Conservation (phyloP, 2,329 filamentous ascomycete genomes). For the Colletotrichum siamense region DNA sequence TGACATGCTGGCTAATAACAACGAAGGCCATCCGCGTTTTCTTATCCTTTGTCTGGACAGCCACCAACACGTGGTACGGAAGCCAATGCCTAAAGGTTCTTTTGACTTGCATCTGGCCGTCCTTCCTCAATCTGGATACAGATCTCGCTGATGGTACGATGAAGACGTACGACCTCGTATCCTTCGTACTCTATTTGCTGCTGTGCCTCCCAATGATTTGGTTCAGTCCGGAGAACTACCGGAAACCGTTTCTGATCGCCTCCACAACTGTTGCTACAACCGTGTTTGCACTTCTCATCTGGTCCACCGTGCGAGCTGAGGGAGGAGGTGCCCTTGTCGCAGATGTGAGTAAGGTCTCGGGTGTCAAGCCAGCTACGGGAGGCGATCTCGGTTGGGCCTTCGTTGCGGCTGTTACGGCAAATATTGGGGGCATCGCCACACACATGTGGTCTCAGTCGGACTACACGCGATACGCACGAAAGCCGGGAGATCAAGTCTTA, state of each 20-base stretch:
- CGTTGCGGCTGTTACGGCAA: constrained; percentile 28
- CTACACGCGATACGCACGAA: constrained; percentile 28
- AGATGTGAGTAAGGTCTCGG: constrained; percentile 14
- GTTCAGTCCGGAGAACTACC: constrained; percentile 25
- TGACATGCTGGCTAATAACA: neutral
- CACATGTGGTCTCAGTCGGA: constrained; percentile 30
- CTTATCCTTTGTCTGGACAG: constrained; percentile 24
- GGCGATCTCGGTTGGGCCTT: constrained; percentile 26
- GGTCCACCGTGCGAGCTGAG: constrained; percentile 29
- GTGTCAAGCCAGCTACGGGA: constrained; percentile 17
- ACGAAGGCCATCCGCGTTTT: constrained; percentile 12
- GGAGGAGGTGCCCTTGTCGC: constrained; percentile 24
- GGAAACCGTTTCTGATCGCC: constrained; percentile 23
- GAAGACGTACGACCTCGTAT: constrained; percentile 18
- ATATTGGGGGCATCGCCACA: constrained; percentile 27
- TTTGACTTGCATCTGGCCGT: constrained; percentile 9
- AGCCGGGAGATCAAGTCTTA: constrained; percentile 26
- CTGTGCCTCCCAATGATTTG: constrained; percentile 25
- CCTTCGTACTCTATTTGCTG: constrained; percentile 22
- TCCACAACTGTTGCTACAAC: constrained; percentile 21
- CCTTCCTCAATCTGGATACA: constrained; percentile 16
- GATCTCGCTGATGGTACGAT: constrained; percentile 10
- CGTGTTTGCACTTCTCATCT: constrained; percentile 32
- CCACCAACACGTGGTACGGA: constrained; percentile 27
- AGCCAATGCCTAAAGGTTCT: constrained; percentile 25